Conservation (phyloP, 139 green algal genomes). For the Prasinococcaceae sp. region DNA sequence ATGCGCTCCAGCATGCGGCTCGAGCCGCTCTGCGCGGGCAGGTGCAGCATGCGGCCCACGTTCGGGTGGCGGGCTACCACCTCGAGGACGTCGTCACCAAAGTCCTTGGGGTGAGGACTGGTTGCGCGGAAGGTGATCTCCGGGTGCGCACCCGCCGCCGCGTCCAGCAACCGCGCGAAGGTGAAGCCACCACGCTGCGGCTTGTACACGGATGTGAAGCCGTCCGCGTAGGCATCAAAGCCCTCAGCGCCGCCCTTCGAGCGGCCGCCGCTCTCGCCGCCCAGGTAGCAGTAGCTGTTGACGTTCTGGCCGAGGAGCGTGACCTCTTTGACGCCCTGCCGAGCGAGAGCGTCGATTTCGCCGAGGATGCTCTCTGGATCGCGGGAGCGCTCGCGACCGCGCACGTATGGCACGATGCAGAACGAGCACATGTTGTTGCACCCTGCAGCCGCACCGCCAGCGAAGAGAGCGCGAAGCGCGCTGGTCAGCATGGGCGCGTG, state of each 20-base stretch:
- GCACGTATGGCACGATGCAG: constrained; percentile 74
- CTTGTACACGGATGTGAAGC: constrained; percentile 67
- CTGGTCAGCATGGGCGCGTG: no score
- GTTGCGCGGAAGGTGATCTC: constrained; percentile 86
- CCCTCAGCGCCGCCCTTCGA: background rate
- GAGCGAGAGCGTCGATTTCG: constrained; percentile 40
- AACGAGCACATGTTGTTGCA: constrained; percentile 89
- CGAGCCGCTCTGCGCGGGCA: constrained; percentile 75
- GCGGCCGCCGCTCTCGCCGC: background rate
- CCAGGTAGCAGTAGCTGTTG: constrained; percentile 53
- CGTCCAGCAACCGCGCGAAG: constrained; percentile 68
- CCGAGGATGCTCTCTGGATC: constrained; percentile 44
- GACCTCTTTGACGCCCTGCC: constrained; percentile 55
- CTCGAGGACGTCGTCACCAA: constrained; percentile 32
- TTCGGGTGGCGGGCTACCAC: constrained; percentile 51
- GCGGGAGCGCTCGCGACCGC: constrained; percentile 62
- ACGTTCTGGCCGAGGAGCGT: constrained; percentile 75
- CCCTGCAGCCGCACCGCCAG: no score
- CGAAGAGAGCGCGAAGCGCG: no score
- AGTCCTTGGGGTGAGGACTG: constrained; percentile 72
- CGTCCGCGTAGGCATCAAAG: constrained; percentile 29
- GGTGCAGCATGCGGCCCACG: constrained; percentile 72
- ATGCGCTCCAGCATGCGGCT: constrained; percentile 60
- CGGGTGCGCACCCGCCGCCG: constrained; percentile 43
- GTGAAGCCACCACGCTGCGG: constrained; percentile 35